Conservation (phyloP, 2,329 filamentous ascomycete genomes). For the Penicillium verrucosum region DNA sequence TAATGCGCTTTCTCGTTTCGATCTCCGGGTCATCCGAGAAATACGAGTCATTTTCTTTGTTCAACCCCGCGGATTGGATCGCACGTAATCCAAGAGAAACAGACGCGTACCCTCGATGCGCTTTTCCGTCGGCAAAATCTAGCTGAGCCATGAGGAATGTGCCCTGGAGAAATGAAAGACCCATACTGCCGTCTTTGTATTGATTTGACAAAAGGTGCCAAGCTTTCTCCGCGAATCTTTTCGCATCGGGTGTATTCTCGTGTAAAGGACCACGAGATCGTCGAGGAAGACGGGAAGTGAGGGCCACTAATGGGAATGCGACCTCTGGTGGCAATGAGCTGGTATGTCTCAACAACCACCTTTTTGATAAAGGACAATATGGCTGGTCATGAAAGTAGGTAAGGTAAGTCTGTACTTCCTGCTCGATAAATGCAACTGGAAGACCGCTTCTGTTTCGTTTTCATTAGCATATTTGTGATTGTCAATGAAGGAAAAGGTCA, state of each 20-base stretch:
- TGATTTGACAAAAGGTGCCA: conserved; percentile 21
- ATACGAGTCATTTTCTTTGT: conserved; percentile 14
- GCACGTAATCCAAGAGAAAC: conserved; percentile 23
- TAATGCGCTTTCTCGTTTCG: conserved; percentile 20
- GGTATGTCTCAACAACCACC: conserved; percentile 17
- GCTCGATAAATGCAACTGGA: conserved; percentile 10
- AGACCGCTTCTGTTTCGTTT: not conserved
- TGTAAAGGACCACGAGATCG: conserved; percentile 2
- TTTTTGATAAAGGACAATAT: conserved; percentile 22
- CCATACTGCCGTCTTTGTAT: conserved; percentile 14
- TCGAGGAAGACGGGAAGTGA: conserved; percentile 20
- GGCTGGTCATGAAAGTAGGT: conserved; percentile 26
- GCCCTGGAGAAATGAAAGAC: conserved; percentile 24
- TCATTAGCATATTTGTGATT: not conserved
- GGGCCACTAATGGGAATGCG: conserved; percentile 21
- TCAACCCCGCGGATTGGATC: conserved; percentile 22
- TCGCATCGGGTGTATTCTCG: not conserved
- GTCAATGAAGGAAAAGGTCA: not conserved
- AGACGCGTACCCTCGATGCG: conserved; percentile 19
- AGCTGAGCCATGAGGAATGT: conserved; percentile 25
- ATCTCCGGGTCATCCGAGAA: not conserved
- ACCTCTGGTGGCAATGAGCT: conserved; percentile 18
- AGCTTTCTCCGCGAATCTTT: conserved; percentile 16
- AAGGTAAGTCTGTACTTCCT: conserved; percentile 22
- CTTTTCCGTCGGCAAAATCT: conserved; percentile 24